Evolutionary conservation across 208 protist species (phyloP).

Genomic region (Leishmania turanica): DNA sequence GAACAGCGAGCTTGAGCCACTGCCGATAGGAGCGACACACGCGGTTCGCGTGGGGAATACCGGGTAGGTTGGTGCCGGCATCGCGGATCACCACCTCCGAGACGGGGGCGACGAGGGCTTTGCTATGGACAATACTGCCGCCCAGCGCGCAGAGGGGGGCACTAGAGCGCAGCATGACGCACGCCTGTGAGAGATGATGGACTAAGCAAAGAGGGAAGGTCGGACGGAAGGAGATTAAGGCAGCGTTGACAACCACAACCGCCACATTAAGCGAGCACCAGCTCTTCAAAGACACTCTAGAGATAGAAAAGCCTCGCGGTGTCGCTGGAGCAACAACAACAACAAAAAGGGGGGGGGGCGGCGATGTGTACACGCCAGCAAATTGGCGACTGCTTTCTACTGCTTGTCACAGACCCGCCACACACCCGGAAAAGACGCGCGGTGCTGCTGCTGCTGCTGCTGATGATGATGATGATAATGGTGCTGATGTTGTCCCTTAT

Average conservation of each 20-base stretch:
- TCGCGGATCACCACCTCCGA: conserved; percentile 49
- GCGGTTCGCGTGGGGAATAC: conserved; percentile 79
- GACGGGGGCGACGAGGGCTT: conserved; percentile 55
- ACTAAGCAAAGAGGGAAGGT: not conserved
- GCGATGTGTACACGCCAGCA: not conserved
- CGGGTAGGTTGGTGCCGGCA: conserved; percentile 75
- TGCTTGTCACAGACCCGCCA: not conserved
- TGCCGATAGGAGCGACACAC: conserved; percentile 82
- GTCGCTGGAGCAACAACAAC: not conserved
- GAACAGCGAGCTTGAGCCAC: conserved; percentile 87
- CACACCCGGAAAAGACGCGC: not conserved
- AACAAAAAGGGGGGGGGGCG: too few species aligned
- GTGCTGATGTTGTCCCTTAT: not conserved
- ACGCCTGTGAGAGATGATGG: not conserved
- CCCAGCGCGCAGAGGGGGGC: conserved; percentile 21
- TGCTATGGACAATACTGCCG: conserved; percentile 54
- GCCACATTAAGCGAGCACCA: not conserved
- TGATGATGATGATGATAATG: not conserved
- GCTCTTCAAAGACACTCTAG: not conserved
- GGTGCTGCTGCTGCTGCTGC: not conserved
- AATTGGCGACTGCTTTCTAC: not conserved
- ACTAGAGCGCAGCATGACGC: conserved; percentile 24
- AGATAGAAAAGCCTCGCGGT: not conserved
- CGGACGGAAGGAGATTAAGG: not conserved
- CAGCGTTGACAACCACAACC: not conserved